Evolutionary conservation across 805 yeast species (phyloP), one percentile per base, ranked within the genome.

Genomic region (Teunomyces gatunensis): DNA sequence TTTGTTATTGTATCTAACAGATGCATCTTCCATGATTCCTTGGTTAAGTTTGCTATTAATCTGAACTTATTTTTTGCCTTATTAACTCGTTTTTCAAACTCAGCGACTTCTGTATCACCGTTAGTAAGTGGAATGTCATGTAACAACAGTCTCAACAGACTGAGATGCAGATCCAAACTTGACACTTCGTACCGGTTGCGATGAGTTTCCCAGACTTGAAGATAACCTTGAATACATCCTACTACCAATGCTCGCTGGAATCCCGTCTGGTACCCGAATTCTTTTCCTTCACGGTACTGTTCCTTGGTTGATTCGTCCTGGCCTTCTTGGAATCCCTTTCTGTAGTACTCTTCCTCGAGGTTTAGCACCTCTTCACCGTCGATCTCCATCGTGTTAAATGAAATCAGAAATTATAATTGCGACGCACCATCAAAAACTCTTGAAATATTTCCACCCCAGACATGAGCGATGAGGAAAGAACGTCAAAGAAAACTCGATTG

Each of bases 201-300:
- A 25, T 60, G 48, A 6, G 43, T 30, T 15, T 58, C 43, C 74
- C 83, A 66, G 6, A 65, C 59, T 12, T 66, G 64, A 17, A 78
- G 60, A 35, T 84, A 56, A 13, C 86, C 83, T 47, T 74, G 61
- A 34, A 85, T 72, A 47, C 87, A 83, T 0, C 97, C 97, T 1
- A 90, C 60, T 0, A 87, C 60, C 2, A 88, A 54, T 56, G 79
- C 84, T 49, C 87, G 67, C 63, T 86, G 94, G 56, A 81, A 85
- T 0, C 89, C 89, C 0, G 87, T 83, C 59, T 86, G 94, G 37
- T 83, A 74, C 0, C 98, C 98, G 54, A 82, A 84, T 58, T 88
- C 89, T 58, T 84, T 85, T 1, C 97, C 97, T 60, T 90, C 97
- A 2, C 73, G 53, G 44, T 67, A 73, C 42, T 89, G 90, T 37